Conservation (phyloP, 2,329 filamentous ascomycete genomes). For the Fusarium poae region DNA sequence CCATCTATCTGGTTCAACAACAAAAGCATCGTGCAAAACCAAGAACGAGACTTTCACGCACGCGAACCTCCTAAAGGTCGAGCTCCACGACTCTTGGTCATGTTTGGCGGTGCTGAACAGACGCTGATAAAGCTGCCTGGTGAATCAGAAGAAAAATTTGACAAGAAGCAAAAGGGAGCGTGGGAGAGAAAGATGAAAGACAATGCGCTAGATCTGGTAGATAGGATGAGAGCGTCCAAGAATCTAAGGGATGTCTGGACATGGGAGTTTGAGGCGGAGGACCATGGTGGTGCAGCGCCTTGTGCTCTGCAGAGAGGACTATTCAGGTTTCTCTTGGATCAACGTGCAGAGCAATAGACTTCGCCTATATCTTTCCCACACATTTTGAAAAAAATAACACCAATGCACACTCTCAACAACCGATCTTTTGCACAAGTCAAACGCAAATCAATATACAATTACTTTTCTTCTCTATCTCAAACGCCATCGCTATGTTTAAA, state of each 20-base stretch:
- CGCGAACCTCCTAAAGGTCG: conserved; percentile 8
- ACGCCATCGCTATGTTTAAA: background rate
- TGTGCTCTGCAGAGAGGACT: conserved; percentile 42
- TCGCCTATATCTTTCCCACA: no score
- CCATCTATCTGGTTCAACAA: conserved; percentile 64
- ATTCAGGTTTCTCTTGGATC: conserved; percentile 38
- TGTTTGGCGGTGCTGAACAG: conserved; percentile 52
- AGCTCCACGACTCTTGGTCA: conserved; percentile 52
- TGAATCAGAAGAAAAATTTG: conserved; percentile 51
- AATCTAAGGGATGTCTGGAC: conserved; percentile 39
- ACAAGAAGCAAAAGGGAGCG: conserved; percentile 39
- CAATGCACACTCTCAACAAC: no score
- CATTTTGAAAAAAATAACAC: no score
- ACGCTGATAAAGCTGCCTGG: conserved; percentile 43
- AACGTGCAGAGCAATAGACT: background rate
- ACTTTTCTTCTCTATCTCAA: background rate
- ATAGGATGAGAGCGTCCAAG: conserved; percentile 35
- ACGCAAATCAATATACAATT: no score
- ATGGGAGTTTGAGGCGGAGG: conserved; percentile 49
- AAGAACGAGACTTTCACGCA: conserved; percentile 47
- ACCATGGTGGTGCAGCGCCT: conserved; percentile 44
- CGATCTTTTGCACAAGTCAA: background rate
- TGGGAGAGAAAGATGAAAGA: conserved; percentile 40
- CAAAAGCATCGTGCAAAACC: conserved; percentile 54
- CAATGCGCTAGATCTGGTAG: conserved; percentile 43